These are phyloP conservation scores for Penstemon davidsonii DNA, from an alignment of 257 asterid species.

Conservation along the genomic window DNA sequence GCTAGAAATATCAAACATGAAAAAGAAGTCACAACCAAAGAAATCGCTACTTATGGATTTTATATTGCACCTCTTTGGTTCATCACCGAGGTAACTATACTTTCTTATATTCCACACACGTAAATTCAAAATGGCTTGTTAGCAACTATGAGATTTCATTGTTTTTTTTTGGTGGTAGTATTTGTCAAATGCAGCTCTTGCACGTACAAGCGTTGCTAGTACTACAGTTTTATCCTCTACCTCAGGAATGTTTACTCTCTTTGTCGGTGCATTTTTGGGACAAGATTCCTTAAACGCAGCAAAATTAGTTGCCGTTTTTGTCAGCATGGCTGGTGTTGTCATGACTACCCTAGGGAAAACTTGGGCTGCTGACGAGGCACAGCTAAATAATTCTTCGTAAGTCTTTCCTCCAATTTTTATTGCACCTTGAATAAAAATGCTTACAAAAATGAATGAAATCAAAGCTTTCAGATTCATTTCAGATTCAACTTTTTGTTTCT, in stretches of 20 bases:
- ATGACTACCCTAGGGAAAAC: constrained; percentile 97
- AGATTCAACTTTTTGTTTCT: constrained; percentile 65
- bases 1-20: constrained; percentile 11
- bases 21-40: constrained; percentile 64
- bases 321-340: constrained; percentile 88
- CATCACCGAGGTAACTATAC: constrained; percentile 68
- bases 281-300: constrained; percentile 80
- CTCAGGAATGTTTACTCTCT: constrained; percentile 94
- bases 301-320: constrained; percentile 83
- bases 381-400: constrained; percentile 62
- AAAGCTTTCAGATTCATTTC: constrained; percentile 5
- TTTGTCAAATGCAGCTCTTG: constrained; percentile 94
- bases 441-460: constrained; percentile 3
- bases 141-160: background rate
- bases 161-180: constrained; percentile 53
- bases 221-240: constrained; percentile 96
- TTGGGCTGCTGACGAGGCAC: constrained; percentile 90
- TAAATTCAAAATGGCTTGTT: background rate
- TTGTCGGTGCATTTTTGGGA: constrained; percentile 87
- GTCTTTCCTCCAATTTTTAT: constrained; percentile 30
- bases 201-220: constrained; percentile 98
- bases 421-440: constrained; percentile 12
- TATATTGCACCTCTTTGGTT: constrained; percentile 98
- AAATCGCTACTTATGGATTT: constrained; percentile 87
- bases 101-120: too few species aligned